A percentile compares a stretch with the other conserved stretches of the same genome.
Evolutionary conservation across 2,329 filamentous ascomycete species (phyloP).

Genomic region (Diplodia seriata): DNA sequence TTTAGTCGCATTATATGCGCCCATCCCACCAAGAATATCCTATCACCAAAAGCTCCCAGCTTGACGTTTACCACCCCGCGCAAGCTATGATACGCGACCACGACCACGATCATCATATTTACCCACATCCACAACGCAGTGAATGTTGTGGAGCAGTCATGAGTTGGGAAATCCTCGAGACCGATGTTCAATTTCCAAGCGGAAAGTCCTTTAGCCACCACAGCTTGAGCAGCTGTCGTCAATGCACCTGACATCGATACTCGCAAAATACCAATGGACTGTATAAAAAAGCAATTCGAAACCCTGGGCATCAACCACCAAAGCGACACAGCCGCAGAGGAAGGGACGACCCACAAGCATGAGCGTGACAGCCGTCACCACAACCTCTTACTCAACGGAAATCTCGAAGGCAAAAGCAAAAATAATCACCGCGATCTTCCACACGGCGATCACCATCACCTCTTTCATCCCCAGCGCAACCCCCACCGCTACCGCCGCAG

Average conservation of each 20-base stretch:
- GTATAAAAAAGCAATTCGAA: conserved; percentile 18
- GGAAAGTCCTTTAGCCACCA: not conserved
- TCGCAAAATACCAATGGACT: conserved; percentile 17
- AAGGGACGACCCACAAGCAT: not conserved
- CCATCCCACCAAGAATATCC: not conserved
- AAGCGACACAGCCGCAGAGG: not conserved
- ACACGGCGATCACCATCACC: not conserved
- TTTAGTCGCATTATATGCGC: not conserved
- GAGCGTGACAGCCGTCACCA: not conserved
- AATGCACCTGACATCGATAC: not conserved
- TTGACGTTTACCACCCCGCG: not conserved
- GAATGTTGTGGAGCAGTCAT: conserved; percentile 14
- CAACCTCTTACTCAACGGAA: not conserved
- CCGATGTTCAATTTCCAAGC: not conserved
- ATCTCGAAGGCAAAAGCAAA: not conserved
- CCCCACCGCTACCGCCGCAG: not conserved
- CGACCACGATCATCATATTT: not conserved
- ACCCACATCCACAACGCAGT: not conserved
- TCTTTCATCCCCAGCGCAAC: not conserved
- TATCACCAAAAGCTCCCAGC: not conserved
- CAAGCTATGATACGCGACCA: conserved; percentile 12
- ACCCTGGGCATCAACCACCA: conserved; percentile 15
- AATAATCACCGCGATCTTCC: not conserved
- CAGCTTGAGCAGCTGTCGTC: not conserved
- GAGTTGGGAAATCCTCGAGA: conserved; percentile 17